Evolutionary conservation across 2,329 filamentous ascomycete species (phyloP).

Genomic region (Colletotrichum endophyticum): DNA sequence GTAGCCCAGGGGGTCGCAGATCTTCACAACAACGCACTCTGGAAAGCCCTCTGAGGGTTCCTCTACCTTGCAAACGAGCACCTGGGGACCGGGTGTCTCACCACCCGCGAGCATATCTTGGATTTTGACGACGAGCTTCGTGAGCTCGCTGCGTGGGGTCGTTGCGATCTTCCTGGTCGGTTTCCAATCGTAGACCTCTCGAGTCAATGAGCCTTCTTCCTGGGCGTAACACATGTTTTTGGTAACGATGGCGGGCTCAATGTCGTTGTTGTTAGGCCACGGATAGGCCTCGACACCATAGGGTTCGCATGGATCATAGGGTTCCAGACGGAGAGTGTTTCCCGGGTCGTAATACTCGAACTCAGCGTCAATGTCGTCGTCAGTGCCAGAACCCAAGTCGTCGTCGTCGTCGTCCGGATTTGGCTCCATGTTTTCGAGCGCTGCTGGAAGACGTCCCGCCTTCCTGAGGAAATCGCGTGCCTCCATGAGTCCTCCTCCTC

Average conservation of each 20-base stretch:
- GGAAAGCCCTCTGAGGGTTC: background rate
- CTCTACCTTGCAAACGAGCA: background rate
- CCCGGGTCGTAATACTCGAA: background rate
- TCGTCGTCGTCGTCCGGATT: background rate
- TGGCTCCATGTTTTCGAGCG: background rate
- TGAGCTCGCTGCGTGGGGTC: too few species aligned
- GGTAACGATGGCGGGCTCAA: background rate
- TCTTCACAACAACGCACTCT: background rate
- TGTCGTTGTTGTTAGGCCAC: background rate
- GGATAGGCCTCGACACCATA: background rate
- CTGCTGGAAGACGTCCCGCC: background rate
- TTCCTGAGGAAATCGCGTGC: background rate
- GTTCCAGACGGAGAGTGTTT: background rate
- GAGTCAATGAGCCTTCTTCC: background rate
- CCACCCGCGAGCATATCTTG: background rate
- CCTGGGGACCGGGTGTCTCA: background rate
- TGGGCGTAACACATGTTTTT: background rate
- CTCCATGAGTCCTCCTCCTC: background rate
- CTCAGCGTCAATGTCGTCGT: background rate
- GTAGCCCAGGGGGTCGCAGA: background rate
- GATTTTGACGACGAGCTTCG: background rate
- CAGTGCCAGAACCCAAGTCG: background rate
- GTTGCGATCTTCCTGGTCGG: background rate
- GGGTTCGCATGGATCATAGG: background rate
- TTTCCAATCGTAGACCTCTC: background rate